Base-by-base conservation (phyloP, 352 stramenopile species). In the Phytophthora lateralis region DNA sequence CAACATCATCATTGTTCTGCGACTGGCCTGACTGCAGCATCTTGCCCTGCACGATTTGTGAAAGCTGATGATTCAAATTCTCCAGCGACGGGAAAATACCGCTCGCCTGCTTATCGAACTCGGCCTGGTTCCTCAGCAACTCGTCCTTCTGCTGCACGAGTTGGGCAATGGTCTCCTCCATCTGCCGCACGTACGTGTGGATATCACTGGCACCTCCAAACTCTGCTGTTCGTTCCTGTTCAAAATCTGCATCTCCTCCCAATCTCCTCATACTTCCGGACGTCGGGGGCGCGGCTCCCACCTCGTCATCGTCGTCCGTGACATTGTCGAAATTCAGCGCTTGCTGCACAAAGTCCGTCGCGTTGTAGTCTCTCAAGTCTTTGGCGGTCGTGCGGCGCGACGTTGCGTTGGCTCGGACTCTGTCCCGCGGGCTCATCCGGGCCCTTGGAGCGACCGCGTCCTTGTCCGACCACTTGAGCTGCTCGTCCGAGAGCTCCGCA, bases 21-120 rank as follows among this genome's bases (percentile, higher is more conserved):
- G 64, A 74, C 42, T 75, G 55, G 2, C 59, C 63, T 4, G 60
- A 69, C 52, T 77, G 62, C 38, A 75, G 47, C 65, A 93, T 66
- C 21, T 89, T 84, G 27, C 80, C 80, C 48, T 93, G 81, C 15
- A 93, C 82, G 18, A 93, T 81, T 57, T 90, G 84, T 34, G 82
- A 90, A 5, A 93, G 63, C 52, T 91, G 80, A 54, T 91, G 75
- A 60, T 91, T 91, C 5, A 93, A 55, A n/a, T 85, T 79, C 57
- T 91, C 84, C 17, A 93, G 63, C 8, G 84, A 90, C 42, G 84
- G 84, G 55, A 93, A 93, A 58, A 93, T 91, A 10, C 84, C 81
- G 26, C 82, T 91, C n/a, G 84, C 84, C 48, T 93, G 84, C 57
- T 90, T 89, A 55, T 93, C 84, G 49, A 93, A 93, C 70, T 90